phyloP scores from a whole-genome alignment of 2,329 filamentous ascomycete species.

The Phaeosphaeria sp. region DNA sequence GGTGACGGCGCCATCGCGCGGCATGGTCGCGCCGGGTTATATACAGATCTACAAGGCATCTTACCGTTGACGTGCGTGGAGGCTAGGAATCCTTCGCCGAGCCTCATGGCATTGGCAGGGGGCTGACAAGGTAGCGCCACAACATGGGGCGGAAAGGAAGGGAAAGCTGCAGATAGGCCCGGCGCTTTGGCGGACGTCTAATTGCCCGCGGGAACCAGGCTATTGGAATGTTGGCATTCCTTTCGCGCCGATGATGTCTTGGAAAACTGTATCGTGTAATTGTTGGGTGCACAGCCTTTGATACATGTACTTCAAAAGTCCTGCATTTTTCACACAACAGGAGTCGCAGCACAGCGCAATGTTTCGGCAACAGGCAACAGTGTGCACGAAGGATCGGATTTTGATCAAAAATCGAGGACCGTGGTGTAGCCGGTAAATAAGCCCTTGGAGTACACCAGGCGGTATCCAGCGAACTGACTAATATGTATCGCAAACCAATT shows the following conservation, averaged over 20 bases:
- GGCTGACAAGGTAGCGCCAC: neutral
- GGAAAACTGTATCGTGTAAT: too few relatives aligned
- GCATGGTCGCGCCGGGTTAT: neutral
- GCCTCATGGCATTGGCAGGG: neutral
- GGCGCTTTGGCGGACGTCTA: neutral
- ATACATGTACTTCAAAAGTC: too few relatives aligned
- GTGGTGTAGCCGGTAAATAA: neutral
- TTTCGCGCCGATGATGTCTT: neutral
- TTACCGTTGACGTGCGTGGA: neutral
- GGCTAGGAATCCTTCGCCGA: neutral
- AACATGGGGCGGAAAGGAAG: neutral
- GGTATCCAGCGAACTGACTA: neutral
- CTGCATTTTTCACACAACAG: too few relatives aligned
- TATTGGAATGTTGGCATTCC: neutral
- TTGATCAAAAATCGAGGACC: neutral
- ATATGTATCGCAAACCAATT: neutral
- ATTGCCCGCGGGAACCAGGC: neutral
- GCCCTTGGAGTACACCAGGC: neutral
- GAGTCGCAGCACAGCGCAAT: neutral
- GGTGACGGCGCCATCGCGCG: neutral
- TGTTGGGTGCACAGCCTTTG: too few relatives aligned
- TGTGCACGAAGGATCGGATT: neutral
- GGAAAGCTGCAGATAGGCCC: neutral
- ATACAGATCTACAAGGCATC: neutral
- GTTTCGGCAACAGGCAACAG: neutral